Evolutionary conservation across 139 green algal species (phyloP).

Genomic region (Yamagishiella unicocca): DNA sequence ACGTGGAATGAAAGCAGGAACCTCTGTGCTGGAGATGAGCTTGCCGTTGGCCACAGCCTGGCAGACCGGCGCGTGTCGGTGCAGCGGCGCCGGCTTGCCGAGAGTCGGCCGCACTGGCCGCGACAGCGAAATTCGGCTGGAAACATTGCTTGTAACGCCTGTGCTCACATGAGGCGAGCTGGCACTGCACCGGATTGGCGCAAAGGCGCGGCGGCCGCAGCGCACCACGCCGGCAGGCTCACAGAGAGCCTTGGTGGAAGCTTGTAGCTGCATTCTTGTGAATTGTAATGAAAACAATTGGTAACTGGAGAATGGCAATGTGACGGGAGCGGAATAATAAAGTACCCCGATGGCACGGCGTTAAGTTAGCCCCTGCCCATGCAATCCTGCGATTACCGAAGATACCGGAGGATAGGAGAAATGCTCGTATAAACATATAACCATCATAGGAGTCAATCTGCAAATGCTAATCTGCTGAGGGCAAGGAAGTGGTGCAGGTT

Average conservation of each 20-base stretch:
- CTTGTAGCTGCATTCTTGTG: slow-evolving; percentile 36
- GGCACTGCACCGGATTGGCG: slow-evolving; percentile 18
- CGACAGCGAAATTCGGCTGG: neutral
- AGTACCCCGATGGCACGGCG: no score
- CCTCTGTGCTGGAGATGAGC: slow-evolving; percentile 82
- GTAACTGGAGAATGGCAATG: neutral
- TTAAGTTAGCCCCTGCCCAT: no score
- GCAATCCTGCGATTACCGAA: no score
- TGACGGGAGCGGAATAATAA: no score
- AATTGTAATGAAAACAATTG: neutral
- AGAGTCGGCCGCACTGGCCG: neutral
- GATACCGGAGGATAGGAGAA: no score
- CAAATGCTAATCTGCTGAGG: no score
- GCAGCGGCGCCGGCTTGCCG: neutral
- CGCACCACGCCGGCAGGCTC: neutral
- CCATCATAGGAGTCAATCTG: no score
- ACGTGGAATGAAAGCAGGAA: slow-evolving; percentile 88
- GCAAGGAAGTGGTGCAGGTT: no score
- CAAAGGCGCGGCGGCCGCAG: slow-evolving; percentile 1
- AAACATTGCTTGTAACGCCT: neutral
- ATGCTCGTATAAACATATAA: no score
- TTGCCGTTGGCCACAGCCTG: slow-evolving; percentile 43
- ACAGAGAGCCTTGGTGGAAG: neutral
- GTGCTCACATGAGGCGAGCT: neutral
- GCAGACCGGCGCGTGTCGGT: neutral